These are phyloP conservation scores for Mycena crocata DNA, from an alignment of 768 basidiomycete species.

Conservation along the genomic window DNA sequence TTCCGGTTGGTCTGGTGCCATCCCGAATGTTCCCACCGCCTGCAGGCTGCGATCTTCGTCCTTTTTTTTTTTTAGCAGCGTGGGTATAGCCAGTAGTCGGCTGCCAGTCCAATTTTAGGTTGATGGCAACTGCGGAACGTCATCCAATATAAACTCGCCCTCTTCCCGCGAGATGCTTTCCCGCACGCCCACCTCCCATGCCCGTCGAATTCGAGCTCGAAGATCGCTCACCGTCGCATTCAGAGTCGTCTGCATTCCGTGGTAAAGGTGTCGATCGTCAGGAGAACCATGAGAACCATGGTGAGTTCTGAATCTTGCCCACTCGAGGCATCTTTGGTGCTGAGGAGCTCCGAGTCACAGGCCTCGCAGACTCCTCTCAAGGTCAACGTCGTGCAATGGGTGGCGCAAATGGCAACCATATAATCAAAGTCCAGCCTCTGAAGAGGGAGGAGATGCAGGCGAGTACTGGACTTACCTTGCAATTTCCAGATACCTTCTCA, in stretches of 20 bases:
- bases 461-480: conserved; percentile 22
- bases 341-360: not conserved
- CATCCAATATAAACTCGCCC: conserved; percentile 21
- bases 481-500: conserved; percentile 10
- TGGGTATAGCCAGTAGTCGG: too few species aligned
- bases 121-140: conserved; percentile 12
- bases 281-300: not conserved
- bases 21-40: too few species aligned
- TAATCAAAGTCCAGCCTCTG: conserved; percentile 88
- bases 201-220: conserved; percentile 13
- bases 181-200: conserved; percentile 5
- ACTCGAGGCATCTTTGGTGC: not conserved
- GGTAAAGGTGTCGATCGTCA: conserved; percentile 21
- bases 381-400: not conserved
- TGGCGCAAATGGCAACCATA: conserved; percentile 40
- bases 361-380: not conserved
- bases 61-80: too few species aligned
- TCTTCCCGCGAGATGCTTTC: not conserved
- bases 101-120: too few species aligned
- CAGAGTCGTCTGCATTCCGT: conserved; percentile 14
- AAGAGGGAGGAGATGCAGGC: conserved; percentile 92
- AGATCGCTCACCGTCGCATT: conserved; percentile 7
- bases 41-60: too few species aligned
- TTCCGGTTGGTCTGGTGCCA: too few species aligned
- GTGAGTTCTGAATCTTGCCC: not conserved